Conservation (phyloP, 148 eudicot species). For the Fagopyrum tataricum region DNA sequence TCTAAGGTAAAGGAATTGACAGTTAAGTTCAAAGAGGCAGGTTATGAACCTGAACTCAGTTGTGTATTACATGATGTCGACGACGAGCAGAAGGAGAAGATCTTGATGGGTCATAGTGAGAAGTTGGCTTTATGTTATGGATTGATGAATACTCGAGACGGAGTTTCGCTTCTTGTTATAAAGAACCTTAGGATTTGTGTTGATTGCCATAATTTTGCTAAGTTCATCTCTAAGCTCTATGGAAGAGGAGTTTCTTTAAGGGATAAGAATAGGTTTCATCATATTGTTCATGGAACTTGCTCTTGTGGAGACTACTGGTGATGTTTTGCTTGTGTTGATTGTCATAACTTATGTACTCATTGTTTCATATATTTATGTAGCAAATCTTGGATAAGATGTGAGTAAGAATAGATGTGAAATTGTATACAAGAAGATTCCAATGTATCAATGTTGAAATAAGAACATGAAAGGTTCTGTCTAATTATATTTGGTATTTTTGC, state of each 20-base stretch:
- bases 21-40: conserved; percentile 47
- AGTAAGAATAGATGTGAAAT: too few species aligned
- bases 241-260: conserved; percentile 14
- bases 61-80: conserved; percentile 72
- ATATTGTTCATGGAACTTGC: conserved; percentile 51
- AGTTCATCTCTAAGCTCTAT: conserved; percentile 39
- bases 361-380: too few species aligned
- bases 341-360: too few species aligned
- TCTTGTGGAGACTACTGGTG: conserved; percentile 81
- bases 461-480: too few species aligned
- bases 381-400: too few species aligned
- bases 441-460: too few species aligned
- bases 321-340: too few species aligned
- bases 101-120: conserved; percentile 69
- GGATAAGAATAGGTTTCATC: conserved; percentile 71
- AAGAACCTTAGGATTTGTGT: conserved; percentile 82
- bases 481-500: too few species aligned
- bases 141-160: conserved; percentile 34
- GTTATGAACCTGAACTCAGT: conserved; percentile 64
- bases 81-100: conserved; percentile 80
- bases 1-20: conserved; percentile 50
- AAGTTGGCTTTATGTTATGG: conserved; percentile 74
- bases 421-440: too few species aligned
- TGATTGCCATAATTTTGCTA: conserved; percentile 79
- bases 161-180: conserved; percentile 50